Percentiles rank a stretch among this genome's conserved stretches.
These are phyloP conservation scores for Magnaporthales sp. DNA, from an alignment of 2,329 filamentous ascomycete genomes.

Conservation along the genomic window DNA sequence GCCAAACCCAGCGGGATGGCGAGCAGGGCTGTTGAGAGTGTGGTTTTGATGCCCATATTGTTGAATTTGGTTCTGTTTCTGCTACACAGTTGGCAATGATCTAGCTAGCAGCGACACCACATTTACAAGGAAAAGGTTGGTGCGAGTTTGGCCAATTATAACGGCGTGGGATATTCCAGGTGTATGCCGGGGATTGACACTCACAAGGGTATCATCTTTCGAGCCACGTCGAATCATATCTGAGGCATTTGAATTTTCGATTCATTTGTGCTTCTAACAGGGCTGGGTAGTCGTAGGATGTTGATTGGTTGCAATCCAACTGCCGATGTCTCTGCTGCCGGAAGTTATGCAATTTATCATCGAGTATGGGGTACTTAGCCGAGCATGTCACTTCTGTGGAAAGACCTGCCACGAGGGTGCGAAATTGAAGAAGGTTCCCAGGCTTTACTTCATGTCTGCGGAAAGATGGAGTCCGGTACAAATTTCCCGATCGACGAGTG, in stretches of 20 bases:
- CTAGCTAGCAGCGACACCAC: neutral
- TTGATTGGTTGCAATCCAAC: neutral
- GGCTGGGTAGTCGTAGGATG: neutral
- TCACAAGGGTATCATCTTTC: too few species aligned
- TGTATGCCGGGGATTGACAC: too few species aligned
- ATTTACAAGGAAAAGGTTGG: neutral
- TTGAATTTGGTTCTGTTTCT: neutral
- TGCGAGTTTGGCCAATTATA: neutral
- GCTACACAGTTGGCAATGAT: neutral
- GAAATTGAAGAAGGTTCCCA: too few species aligned
- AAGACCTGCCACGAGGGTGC: too few species aligned
- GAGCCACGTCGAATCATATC: neutral
- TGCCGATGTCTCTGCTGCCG: neutral
- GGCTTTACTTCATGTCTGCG: too few species aligned
- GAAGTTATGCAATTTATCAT: neutral
- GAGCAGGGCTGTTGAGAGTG: conserved; percentile 15
- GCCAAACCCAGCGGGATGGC: conserved; percentile 14
- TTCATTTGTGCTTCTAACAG: too few species aligned
- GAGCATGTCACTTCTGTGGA: neutral
- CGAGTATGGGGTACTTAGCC: conserved; percentile 1
- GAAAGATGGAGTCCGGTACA: neutral
- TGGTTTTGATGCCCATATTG: conserved; percentile 15
- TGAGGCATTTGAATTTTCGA: neutral
- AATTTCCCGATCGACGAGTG: neutral
- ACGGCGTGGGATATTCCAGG: too few species aligned